phyloP scores from a whole-genome alignment of 2,329 filamentous ascomycete genomes.

The Diaporthe capsici region DNA sequence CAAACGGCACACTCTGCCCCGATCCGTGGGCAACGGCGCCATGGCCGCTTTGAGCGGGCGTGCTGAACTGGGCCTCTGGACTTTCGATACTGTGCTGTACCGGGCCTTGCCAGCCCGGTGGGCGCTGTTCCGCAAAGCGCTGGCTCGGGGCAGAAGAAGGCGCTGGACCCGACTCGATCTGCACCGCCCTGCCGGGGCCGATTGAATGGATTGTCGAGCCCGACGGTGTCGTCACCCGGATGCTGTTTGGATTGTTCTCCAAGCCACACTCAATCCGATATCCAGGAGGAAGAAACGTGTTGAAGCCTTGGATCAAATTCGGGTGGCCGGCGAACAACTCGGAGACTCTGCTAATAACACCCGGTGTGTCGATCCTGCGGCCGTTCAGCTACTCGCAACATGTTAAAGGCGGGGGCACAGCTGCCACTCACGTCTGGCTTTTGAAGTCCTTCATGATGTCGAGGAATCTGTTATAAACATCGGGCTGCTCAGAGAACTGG shows the following conservation, averaged over 20 bases:
- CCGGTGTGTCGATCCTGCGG: conserved; percentile 91
- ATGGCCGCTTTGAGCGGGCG: conserved; percentile 66
- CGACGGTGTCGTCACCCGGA: conserved; percentile 96
- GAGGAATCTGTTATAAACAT: conserved; percentile 96
- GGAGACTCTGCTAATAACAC: conserved; percentile 96
- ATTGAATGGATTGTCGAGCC: conserved; percentile 97
- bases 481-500: conserved; percentile 95
- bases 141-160: conserved; percentile 55
- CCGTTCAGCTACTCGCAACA: conserved; percentile 39
- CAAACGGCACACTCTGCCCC: conserved; percentile 50
- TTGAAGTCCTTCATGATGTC: conserved; percentile 99
- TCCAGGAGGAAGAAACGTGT: conserved; percentile 95
- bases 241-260: conserved; percentile 94
- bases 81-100: conserved; percentile 73
- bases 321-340: conserved; percentile 96
- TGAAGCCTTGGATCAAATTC: conserved; percentile 96
- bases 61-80: conserved; percentile 73
- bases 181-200: conserved; percentile 63
- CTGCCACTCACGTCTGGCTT: conserved; percentile 83
- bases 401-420: conserved; percentile 4
- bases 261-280: conserved; percentile 97
- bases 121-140: conserved; percentile 61
- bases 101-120: conserved; percentile 67
- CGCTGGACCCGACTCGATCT: conserved; percentile 58
- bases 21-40: conserved; percentile 61